phyloP scores from a whole-genome alignment of 129 eudicot species.

The Solidago caesia region DNA sequence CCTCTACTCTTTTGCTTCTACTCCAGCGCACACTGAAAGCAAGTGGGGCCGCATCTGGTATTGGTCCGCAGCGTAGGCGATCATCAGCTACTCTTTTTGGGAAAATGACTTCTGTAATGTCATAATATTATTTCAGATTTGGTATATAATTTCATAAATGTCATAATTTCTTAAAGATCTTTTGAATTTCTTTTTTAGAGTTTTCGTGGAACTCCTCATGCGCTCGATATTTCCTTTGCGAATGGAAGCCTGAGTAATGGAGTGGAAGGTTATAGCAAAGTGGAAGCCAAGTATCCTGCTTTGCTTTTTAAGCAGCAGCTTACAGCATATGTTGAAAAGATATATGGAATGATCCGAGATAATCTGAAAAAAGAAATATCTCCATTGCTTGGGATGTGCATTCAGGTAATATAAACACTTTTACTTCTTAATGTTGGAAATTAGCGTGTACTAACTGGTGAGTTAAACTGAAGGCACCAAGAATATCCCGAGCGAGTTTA shows the following conservation, averaged over 20 bases:
- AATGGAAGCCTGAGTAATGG: constrained; percentile 55
- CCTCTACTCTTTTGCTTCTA: constrained; percentile 82
- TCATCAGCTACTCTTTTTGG: constrained; percentile 85
- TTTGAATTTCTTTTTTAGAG: constrained; percentile 43
- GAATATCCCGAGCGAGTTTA: constrained; percentile 97
- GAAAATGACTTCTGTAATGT: constrained; percentile 69
- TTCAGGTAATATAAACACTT: constrained; percentile 52
- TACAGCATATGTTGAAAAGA: constrained; percentile 93
- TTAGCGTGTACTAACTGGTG: constrained; percentile 23
- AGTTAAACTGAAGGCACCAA: constrained; percentile 62
- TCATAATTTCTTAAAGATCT: background rate
- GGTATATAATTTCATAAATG: background rate
- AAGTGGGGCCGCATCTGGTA: constrained; percentile 72
- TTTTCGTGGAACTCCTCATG: constrained; percentile 80
- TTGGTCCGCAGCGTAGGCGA: constrained; percentile 77
- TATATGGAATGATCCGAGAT: constrained; percentile 92
- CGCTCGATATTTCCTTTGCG: constrained; percentile 60
- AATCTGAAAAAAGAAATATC: constrained; percentile 92
- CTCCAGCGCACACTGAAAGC: constrained; percentile 96
- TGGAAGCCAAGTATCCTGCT: constrained; percentile 98
- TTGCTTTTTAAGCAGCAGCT: constrained; percentile 98
- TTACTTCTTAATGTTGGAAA: constrained; percentile 2
- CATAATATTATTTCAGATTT: constrained; percentile 6
- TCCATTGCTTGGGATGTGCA: constrained; percentile 92
- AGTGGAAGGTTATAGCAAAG: constrained; percentile 70